phyloP scores from a whole-genome alignment of 2,329 filamentous ascomycete genomes.

The Xylaria sp. region DNA sequence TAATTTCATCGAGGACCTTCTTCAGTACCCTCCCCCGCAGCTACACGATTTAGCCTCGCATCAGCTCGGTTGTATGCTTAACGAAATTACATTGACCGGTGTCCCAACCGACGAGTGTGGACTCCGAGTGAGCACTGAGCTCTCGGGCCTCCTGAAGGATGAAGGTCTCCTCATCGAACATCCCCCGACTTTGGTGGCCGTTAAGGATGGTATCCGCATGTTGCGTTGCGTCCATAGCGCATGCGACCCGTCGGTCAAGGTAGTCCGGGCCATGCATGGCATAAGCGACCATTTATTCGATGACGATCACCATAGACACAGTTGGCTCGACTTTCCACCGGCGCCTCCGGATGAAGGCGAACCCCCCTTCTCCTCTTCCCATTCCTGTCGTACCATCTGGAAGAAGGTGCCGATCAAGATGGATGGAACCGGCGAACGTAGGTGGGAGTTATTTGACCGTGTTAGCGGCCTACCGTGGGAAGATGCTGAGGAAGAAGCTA shows the following conservation, averaged over 20 bases:
- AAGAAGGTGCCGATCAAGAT: conserved; percentile 60
- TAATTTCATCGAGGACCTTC: conserved; percentile 62
- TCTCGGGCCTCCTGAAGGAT: conserved; percentile 64
- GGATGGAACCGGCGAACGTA: conserved; percentile 54
- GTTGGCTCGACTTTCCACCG: conserved; percentile 52
- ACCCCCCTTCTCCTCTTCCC: conserved; percentile 54
- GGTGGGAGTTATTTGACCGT: conserved; percentile 62
- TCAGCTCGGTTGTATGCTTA: conserved; percentile 63
- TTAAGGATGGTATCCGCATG: conserved; percentile 54
- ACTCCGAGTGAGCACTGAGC: conserved; percentile 58
- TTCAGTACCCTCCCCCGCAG: conserved; percentile 59
- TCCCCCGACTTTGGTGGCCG: conserved; percentile 57
- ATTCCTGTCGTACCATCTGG: conserved; percentile 62
- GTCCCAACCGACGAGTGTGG: conserved; percentile 63
- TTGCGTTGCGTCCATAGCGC: conserved; percentile 52
- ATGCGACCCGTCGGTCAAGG: conserved; percentile 55
- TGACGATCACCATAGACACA: conserved; percentile 43
- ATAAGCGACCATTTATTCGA: conserved; percentile 46
- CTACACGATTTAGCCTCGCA: conserved; percentile 65
- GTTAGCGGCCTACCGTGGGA: conserved; percentile 49
- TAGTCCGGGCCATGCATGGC: conserved; percentile 57
- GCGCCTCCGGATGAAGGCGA: conserved; percentile 57
- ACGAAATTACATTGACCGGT: conserved; percentile 65
- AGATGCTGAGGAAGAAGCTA: conserved; percentile 47
- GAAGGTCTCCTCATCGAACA: conserved; percentile 64